A percentile compares a stretch with the other conserved stretches of the same genome.
Evolutionary conservation across 345 rosid genomes (phyloP).

Genomic region (Clarkia xantiana): DNA sequence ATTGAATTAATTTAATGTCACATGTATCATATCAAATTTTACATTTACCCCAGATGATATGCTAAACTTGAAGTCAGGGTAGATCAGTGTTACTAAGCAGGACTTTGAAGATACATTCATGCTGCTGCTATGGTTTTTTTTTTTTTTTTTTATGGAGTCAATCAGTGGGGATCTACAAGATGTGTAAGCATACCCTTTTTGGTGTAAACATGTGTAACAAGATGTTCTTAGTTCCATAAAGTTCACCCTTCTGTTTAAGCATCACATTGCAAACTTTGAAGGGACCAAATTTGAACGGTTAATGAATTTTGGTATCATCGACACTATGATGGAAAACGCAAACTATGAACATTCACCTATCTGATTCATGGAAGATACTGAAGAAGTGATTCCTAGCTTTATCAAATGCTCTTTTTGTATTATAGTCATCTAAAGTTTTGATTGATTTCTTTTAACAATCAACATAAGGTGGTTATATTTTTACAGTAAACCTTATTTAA

Average conservation of each 20-base stretch:
- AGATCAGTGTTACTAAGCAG: slow-evolving; percentile 10
- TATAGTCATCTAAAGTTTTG: not conserved
- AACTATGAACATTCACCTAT: slow-evolving; percentile 49
- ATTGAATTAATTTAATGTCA: no score
- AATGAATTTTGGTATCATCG: slow-evolving; percentile 33
- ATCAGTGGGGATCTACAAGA: slow-evolving; percentile 26
- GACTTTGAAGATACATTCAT: slow-evolving; percentile 24
- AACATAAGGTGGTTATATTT: no score
- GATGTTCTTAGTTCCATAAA: slow-evolving; percentile 57
- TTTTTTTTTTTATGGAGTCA: slow-evolving; percentile 18
- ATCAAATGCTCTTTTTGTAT: no score
- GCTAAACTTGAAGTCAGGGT: slow-evolving; percentile 15
- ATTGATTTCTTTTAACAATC: no score
- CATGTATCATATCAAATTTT: no score
- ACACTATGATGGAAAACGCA: slow-evolving; percentile 68
- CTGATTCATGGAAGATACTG: slow-evolving; percentile 49
- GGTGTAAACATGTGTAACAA: no score
- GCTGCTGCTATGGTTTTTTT: slow-evolving; percentile 23
- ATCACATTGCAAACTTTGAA: slow-evolving; percentile 53
- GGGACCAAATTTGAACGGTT: slow-evolving; percentile 45
- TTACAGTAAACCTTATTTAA: no score
- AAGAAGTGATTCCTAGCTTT: slow-evolving; percentile 40
- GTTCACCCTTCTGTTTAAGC: slow-evolving; percentile 56
- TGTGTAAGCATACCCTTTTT: slow-evolving; percentile 50
- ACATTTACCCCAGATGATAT: no score